Percentiles rank a stretch among this genome's conserved stretches.
These are phyloP conservation scores for Acrocalymma vagum DNA, from an alignment of 2,329 filamentous ascomycete species.

Conservation along the genomic window DNA sequence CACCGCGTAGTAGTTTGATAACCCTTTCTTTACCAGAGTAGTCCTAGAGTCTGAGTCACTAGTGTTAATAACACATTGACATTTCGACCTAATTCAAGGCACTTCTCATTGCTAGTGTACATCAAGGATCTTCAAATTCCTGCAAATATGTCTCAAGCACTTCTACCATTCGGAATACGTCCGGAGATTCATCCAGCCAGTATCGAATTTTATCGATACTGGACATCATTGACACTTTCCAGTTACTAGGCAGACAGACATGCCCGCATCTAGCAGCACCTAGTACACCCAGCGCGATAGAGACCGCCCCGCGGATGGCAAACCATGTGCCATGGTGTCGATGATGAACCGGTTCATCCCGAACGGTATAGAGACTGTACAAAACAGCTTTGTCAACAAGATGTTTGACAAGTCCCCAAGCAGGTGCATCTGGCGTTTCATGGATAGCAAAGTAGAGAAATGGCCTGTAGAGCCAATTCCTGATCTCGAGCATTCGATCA, in stretches of 20 bases:
- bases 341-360: not conserved
- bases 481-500: not conserved
- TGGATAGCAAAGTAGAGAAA: constrained; percentile 2
- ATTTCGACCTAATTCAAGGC: too few relatives aligned
- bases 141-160: constrained; percentile 3
- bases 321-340: constrained; percentile 1
- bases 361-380: not conserved
- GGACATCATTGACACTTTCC: not conserved
- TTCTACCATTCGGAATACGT: not conserved
- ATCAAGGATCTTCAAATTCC: too few relatives aligned
- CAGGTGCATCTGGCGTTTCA: not conserved
- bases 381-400: not conserved
- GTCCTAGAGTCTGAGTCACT: too few relatives aligned
- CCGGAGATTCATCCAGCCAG: constrained; percentile 1
- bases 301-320: not conserved
- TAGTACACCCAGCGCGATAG: not conserved
- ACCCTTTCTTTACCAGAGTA: too few relatives aligned
- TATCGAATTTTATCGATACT: not conserved
- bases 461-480: not conserved
- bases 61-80: too few relatives aligned
- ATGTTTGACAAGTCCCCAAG: not conserved
- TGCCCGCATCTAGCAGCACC: not conserved
- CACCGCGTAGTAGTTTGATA: too few relatives aligned
- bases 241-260: not conserved
- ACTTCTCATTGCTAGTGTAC: too few relatives aligned